Base-by-base conservation (phyloP, 106 monocot genomes). In the Platanthera zijinensis region DNA sequence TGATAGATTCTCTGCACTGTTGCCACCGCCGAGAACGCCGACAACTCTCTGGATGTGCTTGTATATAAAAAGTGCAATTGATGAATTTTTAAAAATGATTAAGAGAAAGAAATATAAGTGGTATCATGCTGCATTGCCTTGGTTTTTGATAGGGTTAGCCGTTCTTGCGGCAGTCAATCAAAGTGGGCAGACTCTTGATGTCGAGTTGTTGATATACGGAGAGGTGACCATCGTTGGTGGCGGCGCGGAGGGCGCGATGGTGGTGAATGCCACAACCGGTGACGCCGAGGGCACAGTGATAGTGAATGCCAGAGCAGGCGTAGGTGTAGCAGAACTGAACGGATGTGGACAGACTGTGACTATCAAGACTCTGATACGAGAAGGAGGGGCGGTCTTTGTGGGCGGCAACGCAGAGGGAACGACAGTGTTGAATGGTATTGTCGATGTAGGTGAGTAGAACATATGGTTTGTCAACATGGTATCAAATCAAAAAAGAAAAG, bases 101-200 rank as follows among this genome's bases (percentile, higher is more conserved):
- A 3, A 32, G 4, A 63, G 63, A 25, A 25, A 0, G 25, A 25
- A 25, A 25, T 25, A 25, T 2, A 48, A 1, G 7, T 48, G 45
- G 10, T 49, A 8, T 3, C 75, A 73, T 72, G 87, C 84, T 83
- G 45, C 87, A 87, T 52, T 84, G 11, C 90, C 87, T 80, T 90
- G 87, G 69, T 87, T 71, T 47, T 90, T 90, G 13, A 87, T 78
- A 8, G 21, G 71, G 0, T 86, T 83, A 46, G 8, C 87, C 90
- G 48, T 84, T 84, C 28, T 81, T 45, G 56, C 87, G 61, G 87
- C 87, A 87, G 15, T 90, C 86, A 0, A 90, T 64, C 0, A 76
- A 76, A 12, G 19, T 64, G 2, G 87, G 83, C 6, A 80, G 64
- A 2, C 61, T 72, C 1, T 17, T 2, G 6, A n/a, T 50, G 10